A percentile compares a stretch with the other conserved stretches of the same genome.
Evolutionary conservation across 1,284 basidiomycete genomes (phyloP).

Genomic region (Ceraceosorus guamensis): DNA sequence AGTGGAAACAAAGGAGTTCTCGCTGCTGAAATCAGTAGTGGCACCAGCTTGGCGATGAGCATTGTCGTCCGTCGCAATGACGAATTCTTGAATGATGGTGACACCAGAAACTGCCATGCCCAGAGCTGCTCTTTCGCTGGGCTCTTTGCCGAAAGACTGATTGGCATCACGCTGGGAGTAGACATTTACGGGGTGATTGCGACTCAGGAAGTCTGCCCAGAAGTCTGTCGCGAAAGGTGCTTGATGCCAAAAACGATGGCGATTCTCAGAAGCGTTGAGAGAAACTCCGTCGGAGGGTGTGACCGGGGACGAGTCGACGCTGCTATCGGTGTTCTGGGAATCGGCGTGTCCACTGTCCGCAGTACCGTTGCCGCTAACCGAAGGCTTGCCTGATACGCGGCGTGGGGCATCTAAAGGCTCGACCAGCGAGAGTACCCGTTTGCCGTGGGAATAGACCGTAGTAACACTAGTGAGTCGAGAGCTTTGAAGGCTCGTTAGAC

Average conservation of each 20-base stretch:
- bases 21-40: neutral
- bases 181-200: conserved; percentile 43
- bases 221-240: conserved; percentile 48
- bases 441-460: conserved; percentile 48
- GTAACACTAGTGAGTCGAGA: conserved; percentile 42
- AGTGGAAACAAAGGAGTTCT: too few relatives aligned
- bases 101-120: conserved; percentile 45
- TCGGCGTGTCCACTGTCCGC: neutral
- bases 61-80: conserved; percentile 35
- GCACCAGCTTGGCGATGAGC: neutral
- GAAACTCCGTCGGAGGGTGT: conserved; percentile 2
- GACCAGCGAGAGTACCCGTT: conserved; percentile 43
- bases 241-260: conserved; percentile 41
- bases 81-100: conserved; percentile 49
- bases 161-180: conserved; percentile 25
- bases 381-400: conserved; percentile 27
- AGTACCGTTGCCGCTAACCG: conserved; percentile 5
- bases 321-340: too few relatives aligned
- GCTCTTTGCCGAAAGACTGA: conserved; percentile 45
- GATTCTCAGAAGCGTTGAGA: conserved; percentile 4
- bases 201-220: conserved; percentile 47
- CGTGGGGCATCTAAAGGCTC: conserved; percentile 42
- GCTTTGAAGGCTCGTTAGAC: conserved; percentile 37
- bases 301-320: neutral
- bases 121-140: conserved; percentile 43